phyloP scores from a whole-genome alignment of 1,284 basidiomycete species.

The Coniferiporia weirii region DNA sequence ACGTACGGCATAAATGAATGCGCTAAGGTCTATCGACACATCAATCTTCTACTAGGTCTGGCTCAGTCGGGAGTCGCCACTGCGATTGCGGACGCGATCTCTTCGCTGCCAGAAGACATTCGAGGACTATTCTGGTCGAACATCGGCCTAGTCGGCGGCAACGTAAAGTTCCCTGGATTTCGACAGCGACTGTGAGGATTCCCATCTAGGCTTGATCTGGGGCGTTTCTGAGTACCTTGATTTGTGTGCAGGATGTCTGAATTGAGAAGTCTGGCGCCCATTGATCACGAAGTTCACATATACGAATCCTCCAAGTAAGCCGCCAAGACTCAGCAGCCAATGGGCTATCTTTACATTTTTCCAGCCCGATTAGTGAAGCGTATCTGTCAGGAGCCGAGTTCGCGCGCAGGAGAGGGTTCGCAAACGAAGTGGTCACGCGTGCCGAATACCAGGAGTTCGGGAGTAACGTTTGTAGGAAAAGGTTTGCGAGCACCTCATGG shows the following conservation, averaged over 20 bases:
- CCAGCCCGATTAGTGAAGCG: constrained; percentile 68
- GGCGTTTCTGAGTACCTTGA: background rate
- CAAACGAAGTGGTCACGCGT: constrained; percentile 56
- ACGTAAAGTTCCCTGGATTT: constrained; percentile 71
- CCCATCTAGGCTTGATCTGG: constrained; percentile 8
- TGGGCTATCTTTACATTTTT: background rate
- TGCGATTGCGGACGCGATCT: constrained; percentile 72
- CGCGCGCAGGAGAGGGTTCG: constrained; percentile 44
- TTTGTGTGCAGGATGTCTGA: constrained; percentile 50
- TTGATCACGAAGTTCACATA: constrained; percentile 67
- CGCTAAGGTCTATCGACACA: background rate
- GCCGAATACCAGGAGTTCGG: constrained; percentile 82
- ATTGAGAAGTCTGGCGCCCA: constrained; percentile 72
- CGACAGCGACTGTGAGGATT: constrained; percentile 63
- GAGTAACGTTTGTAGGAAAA: constrained; percentile 64
- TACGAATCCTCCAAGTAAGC: constrained; percentile 72
- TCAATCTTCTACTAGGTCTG: constrained; percentile 48
- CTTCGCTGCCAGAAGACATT: constrained; percentile 66
- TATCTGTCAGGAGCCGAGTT: constrained; percentile 66
- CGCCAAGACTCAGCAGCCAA: background rate
- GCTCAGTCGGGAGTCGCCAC: constrained; percentile 76
- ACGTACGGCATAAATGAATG: background rate
- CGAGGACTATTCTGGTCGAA: constrained; percentile 93
- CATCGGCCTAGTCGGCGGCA: constrained; percentile 86
- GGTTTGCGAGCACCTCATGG: constrained; percentile 37